A percentile compares a stretch with the other conserved stretches of the same genome.
phyloP scores from a whole-genome alignment of 169 alveolate genomes.

The Plasmodium fragile region DNA sequence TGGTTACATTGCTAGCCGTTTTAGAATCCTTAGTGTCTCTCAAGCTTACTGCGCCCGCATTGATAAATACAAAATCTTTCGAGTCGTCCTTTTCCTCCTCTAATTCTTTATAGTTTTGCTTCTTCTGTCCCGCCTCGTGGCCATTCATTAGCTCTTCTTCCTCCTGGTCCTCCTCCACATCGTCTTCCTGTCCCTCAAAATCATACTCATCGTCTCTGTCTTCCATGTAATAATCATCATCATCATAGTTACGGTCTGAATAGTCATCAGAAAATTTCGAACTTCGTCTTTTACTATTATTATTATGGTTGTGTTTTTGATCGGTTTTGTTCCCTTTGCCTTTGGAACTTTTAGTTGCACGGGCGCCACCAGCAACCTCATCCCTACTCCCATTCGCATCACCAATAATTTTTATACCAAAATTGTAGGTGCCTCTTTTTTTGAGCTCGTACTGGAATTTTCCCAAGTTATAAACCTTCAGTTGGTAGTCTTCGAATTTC shows the following conservation, averaged over 20 bases:
- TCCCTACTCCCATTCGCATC: conserved; percentile 1
- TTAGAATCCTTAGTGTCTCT: not conserved
- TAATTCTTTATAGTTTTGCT: not conserved
- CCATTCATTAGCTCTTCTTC: not conserved
- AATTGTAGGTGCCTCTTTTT: conserved; percentile 39
- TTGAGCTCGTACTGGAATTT: conserved; percentile 23
- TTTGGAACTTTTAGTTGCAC: not conserved
- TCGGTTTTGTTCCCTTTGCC: not conserved
- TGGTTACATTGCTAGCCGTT: not conserved
- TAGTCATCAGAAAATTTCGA: conserved; percentile 40
- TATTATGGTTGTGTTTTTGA: not conserved
- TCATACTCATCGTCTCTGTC: conserved; percentile 27
- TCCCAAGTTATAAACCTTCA: conserved; percentile 20
- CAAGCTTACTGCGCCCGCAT: not conserved
- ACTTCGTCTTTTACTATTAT: not conserved
- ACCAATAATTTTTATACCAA: conserved; percentile 68
- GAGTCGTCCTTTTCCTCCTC: not conserved
- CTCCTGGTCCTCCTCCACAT: conserved; percentile 9
- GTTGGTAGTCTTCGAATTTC: conserved; percentile 43
- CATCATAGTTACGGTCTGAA: conserved; percentile 34
- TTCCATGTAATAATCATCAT: conserved; percentile 10
- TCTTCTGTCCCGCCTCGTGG: not conserved
- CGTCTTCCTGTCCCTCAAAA: conserved; percentile 9
- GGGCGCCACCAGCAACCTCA: not conserved
- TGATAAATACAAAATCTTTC: not conserved